Conservation (phyloP, 441 rosid genomes). For the Syzygium malaccense region DNA sequence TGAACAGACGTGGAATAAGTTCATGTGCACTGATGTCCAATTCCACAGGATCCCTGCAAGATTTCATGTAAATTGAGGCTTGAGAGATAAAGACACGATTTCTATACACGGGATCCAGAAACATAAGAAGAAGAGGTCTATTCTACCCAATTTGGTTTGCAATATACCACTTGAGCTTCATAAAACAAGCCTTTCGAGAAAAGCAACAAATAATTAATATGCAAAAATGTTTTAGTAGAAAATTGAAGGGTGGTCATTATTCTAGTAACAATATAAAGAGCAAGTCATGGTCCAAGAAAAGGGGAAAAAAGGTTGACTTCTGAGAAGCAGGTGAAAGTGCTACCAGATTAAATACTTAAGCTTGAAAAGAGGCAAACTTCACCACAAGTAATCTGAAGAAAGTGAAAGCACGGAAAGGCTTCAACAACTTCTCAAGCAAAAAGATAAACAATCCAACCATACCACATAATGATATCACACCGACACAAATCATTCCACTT, state of each 20-base stretch:
- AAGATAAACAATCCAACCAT: background rate
- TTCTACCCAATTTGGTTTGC: background rate
- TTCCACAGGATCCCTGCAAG: constrained; percentile 72
- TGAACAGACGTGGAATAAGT: constrained; percentile 80
- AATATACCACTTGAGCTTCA: background rate
- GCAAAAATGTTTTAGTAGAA: background rate
- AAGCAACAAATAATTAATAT: background rate
- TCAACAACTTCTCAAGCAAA: background rate
- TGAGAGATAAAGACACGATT: background rate
- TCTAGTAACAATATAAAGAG: background rate
- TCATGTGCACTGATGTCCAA: constrained; percentile 70
- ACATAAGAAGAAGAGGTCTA: background rate
- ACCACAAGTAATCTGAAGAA: background rate
- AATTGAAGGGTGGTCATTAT: background rate
- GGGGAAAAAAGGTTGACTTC: background rate
- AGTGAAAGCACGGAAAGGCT: background rate
- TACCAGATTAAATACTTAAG: background rate
- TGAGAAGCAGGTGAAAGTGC: background rate
- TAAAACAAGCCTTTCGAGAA: background rate
- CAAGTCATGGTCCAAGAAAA: background rate
- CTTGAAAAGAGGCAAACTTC: background rate
- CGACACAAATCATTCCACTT: background rate
- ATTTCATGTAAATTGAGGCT: background rate
- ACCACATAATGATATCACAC: background rate
- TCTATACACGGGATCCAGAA: background rate